phyloP scores from a whole-genome alignment of 345 rosid genomes.

The Gossypium turneri region DNA sequence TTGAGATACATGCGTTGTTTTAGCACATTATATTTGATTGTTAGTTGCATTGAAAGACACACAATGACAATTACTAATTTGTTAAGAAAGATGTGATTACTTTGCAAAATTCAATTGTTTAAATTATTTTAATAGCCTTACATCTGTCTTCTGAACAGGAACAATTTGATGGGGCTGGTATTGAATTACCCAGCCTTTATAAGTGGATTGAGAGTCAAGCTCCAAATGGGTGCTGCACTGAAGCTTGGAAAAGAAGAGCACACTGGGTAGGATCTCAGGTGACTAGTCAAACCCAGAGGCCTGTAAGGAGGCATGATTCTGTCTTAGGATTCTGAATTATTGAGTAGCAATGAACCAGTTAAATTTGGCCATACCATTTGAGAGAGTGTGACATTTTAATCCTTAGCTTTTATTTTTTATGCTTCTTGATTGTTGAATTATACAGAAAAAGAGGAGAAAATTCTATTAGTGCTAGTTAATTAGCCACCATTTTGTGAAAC shows the following conservation, averaged over 20 bases:
- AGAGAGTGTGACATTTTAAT: neutral
- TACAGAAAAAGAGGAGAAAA: neutral
- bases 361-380: neutral
- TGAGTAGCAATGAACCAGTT: neutral
- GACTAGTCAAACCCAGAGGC: slow-evolving; percentile 63
- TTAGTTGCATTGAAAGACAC: too few species aligned
- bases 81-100: too few species aligned
- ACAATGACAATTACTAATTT: too few species aligned
- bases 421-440: neutral
- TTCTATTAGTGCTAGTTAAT: neutral
- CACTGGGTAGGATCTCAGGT: slow-evolving; percentile 94
- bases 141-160: slow-evolving; percentile 46
- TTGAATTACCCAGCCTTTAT: slow-evolving; percentile 83
- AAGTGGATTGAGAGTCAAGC: slow-evolving; percentile 82
- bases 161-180: slow-evolving; percentile 98
- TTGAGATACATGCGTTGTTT: too few species aligned
- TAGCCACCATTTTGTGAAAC: neutral
- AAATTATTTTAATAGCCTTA: too few species aligned
- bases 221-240: slow-evolving; percentile 77
- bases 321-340: slow-evolving; percentile 8
- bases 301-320: slow-evolving; percentile 69
- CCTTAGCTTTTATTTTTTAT: neutral
- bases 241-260: slow-evolving; percentile 89
- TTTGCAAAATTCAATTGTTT: too few species aligned
- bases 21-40: too few species aligned